Evolutionary conservation across 2,329 filamentous ascomycete species (phyloP).

Genomic region (Paraconiothyrium brasiliense): DNA sequence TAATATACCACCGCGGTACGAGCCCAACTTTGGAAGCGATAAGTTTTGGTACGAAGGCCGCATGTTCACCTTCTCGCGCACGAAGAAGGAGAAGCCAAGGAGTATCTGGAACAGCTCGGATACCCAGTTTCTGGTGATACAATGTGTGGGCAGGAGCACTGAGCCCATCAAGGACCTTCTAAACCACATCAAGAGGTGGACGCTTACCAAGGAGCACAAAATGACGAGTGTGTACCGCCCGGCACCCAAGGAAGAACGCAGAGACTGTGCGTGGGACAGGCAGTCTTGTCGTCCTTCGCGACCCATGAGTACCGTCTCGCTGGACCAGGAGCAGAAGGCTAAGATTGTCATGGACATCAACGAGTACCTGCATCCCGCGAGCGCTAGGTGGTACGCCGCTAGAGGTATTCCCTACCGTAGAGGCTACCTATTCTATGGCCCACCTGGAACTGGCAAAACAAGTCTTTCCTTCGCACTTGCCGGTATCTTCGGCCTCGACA

Average conservation of each 20-base stretch:
- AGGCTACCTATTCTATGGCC: conserved; percentile 83
- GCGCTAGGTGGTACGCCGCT: conserved; percentile 82
- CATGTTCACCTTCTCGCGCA: conserved; percentile 53
- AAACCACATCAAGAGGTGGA: conserved; percentile 56
- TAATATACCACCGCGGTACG: conserved; percentile 58
- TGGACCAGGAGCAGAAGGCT: conserved; percentile 73
- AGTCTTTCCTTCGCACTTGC: conserved; percentile 53
- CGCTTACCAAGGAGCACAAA: conserved; percentile 52
- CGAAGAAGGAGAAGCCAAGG: conserved; percentile 43
- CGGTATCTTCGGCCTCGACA: conserved; percentile 58
- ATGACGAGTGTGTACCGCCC: conserved; percentile 60
- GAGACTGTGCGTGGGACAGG: conserved; percentile 51
- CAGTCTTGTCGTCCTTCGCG: conserved; percentile 68
- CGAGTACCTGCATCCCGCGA: conserved; percentile 77
- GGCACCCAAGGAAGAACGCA: conserved; percentile 49
- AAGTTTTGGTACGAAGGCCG: conserved; percentile 55
- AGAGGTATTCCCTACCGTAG: conserved; percentile 83
- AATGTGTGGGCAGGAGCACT: conserved; percentile 59
- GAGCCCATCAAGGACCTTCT: conserved; percentile 60
- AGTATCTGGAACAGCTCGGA: conserved; percentile 34
- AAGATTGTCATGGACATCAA: conserved; percentile 76
- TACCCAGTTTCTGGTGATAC: conserved; percentile 56
- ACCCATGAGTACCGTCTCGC: conserved; percentile 78
- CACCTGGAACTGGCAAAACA: conserved; percentile 82
- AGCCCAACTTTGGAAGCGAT: conserved; percentile 59